Percentiles rank a stretch among this genome's conserved stretches.
Evolutionary conservation across 176 grass and related monocot species (phyloP).

Genomic region (Chrysopogon serrulatus): DNA sequence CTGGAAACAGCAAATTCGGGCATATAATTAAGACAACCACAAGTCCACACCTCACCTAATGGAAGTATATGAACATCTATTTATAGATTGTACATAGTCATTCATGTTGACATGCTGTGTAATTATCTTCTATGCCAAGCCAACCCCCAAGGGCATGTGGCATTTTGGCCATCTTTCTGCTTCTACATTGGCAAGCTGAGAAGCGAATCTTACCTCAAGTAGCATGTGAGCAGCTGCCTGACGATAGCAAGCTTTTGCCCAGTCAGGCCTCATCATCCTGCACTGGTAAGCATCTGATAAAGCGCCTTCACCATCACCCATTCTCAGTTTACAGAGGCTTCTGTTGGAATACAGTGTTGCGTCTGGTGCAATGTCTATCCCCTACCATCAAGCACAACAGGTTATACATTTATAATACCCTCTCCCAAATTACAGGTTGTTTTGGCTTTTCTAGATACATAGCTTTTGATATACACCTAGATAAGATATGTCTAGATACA

Average conservation of each 20-base stretch:
- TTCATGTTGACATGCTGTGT: neutral
- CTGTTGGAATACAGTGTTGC: slow-evolving; percentile 41
- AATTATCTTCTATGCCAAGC: neutral
- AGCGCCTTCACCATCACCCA: slow-evolving; percentile 40
- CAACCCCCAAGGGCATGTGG: neutral
- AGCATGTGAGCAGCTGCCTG: slow-evolving; percentile 26
- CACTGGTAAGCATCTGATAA: slow-evolving; percentile 29
- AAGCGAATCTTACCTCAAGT: slow-evolving; percentile 22
- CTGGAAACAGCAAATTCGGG: neutral
- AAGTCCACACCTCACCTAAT: neutral
- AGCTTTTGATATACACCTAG: too few species aligned
- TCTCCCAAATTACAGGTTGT: too few species aligned
- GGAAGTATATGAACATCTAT: neutral
- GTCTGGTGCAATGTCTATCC: neutral
- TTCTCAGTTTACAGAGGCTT: slow-evolving; percentile 36
- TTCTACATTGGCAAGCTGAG: neutral
- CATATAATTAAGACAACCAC: neutral
- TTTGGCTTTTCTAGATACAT: too few species aligned
- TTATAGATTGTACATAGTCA: neutral
- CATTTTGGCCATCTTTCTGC: neutral
- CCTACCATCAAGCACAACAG: slow-evolving; percentile 15
- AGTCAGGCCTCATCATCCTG: slow-evolving; percentile 28
- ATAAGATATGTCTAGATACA: too few species aligned
- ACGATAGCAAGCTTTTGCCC: slow-evolving; percentile 47
- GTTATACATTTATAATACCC: neutral